Conservation (phyloP, 2,329 filamentous ascomycete species). For the Colletotrichum gloeosporioides region DNA sequence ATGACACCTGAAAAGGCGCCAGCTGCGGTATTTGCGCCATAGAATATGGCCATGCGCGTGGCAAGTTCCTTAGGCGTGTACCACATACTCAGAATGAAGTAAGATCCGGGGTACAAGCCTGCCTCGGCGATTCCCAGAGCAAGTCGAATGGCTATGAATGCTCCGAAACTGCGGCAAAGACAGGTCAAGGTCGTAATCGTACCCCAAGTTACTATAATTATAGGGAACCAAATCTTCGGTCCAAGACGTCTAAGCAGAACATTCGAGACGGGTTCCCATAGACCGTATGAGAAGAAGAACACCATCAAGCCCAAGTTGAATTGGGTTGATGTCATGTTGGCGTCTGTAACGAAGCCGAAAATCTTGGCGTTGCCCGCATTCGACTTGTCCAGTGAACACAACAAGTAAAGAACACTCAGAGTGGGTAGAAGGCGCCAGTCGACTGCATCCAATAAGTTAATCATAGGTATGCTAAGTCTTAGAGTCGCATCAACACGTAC, state of each 20-base stretch:
- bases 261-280: neutral
- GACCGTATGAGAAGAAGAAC: slow-evolving; percentile 44
- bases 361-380: neutral
- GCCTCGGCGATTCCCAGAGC: neutral
- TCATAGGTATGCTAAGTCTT: neutral
- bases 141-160: neutral
- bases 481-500: neutral
- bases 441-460: neutral
- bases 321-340: slow-evolving; percentile 18
- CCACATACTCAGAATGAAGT: neutral
- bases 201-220: neutral
- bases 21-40: neutral
- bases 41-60: neutral
- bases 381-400: neutral
- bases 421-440: neutral
- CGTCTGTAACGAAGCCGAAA: slow-evolving; percentile 17
- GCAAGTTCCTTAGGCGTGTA: neutral
- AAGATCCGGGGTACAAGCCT: neutral
- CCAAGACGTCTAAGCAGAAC: neutral
- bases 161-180: neutral
- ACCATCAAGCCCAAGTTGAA: slow-evolving; percentile 47
- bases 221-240: neutral
- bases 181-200: neutral
- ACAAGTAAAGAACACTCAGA: neutral
- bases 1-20: neutral